Conservation (phyloP, 768 basidiomycete species). For the Coprinellus micaceus region DNA sequence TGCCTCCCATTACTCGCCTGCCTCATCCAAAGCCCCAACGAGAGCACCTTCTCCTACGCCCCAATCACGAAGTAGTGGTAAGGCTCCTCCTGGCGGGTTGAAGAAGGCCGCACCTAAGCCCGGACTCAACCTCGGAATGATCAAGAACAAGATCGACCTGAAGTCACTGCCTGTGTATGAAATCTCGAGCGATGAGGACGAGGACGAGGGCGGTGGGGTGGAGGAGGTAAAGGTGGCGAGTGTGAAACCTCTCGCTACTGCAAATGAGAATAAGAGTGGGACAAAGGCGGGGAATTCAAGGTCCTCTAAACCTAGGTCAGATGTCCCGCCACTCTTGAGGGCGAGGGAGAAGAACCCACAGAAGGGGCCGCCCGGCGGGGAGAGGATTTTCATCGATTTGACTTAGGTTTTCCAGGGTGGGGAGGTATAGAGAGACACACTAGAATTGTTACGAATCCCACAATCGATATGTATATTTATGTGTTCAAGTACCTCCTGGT, state of each 20-base stretch:
- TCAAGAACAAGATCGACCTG: neutral
- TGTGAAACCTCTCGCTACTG: neutral
- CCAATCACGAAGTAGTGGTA: neutral
- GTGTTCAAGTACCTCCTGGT: too few relatives aligned
- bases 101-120: neutral
- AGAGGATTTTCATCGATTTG: neutral
- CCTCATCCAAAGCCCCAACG: neutral
- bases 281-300: too few relatives aligned
- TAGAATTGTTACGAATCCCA: too few relatives aligned
- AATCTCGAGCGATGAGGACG: constrained; percentile 4
- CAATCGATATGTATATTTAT: too few relatives aligned
- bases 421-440: too few relatives aligned
- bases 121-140: neutral
- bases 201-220: neutral
- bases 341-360: neutral
- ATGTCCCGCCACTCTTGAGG: neutral
- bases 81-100: neutral
- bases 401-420: neutral
- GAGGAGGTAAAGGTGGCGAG: neutral
- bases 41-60: neutral
- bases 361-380: neutral
- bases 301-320: too few relatives aligned
- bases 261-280: neutral
- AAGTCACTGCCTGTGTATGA: constrained; percentile 2
- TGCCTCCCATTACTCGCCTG: constrained; percentile 8